A percentile compares a stretch with the other conserved stretches of the same genome.
phyloP scores from a whole-genome alignment of 306 rosid genomes.

The Senna siamea region DNA sequence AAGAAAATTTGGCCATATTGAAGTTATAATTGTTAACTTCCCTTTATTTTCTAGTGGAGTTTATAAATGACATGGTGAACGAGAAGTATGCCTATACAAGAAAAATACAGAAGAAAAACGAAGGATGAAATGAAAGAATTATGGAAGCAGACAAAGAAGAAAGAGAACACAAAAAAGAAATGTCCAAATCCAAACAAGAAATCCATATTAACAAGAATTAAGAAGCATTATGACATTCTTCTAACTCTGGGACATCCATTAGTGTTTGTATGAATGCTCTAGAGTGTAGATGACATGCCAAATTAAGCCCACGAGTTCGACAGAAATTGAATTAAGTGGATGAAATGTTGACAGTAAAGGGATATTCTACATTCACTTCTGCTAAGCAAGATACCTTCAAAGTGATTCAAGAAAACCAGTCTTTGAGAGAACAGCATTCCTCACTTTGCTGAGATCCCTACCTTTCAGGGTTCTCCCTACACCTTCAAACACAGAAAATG shows the following conservation, averaged over 20 bases:
- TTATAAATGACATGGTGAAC: too few relatives aligned
- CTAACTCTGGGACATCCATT: slow-evolving; percentile 22
- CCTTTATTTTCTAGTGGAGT: neutral
- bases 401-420: slow-evolving; percentile 87
- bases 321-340: slow-evolving; percentile 2
- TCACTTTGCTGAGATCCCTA: slow-evolving; percentile 84
- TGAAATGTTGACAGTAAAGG: too few relatives aligned
- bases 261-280: slow-evolving; percentile 27
- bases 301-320: slow-evolving; percentile 25
- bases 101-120: too few relatives aligned
- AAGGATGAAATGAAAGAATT: neutral
- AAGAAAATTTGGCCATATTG: too few relatives aligned
- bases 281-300: neutral
- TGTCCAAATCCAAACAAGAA: neutral
- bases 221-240: neutral
- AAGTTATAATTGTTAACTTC: too few relatives aligned
- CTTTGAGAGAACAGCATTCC: slow-evolving; percentile 75
- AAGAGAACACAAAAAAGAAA: neutral
- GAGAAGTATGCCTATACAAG: neutral
- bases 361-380: too few relatives aligned
- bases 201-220: neutral
- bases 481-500: slow-evolving; percentile 93
- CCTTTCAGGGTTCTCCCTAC: slow-evolving; percentile 94
- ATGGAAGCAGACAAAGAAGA: neutral
- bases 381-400: too few relatives aligned